A percentile compares a stretch with the other conserved stretches of the same genome.
phyloP scores from a whole-genome alignment of 2,329 filamentous ascomycete genomes.

The Clonostachys sp. region DNA sequence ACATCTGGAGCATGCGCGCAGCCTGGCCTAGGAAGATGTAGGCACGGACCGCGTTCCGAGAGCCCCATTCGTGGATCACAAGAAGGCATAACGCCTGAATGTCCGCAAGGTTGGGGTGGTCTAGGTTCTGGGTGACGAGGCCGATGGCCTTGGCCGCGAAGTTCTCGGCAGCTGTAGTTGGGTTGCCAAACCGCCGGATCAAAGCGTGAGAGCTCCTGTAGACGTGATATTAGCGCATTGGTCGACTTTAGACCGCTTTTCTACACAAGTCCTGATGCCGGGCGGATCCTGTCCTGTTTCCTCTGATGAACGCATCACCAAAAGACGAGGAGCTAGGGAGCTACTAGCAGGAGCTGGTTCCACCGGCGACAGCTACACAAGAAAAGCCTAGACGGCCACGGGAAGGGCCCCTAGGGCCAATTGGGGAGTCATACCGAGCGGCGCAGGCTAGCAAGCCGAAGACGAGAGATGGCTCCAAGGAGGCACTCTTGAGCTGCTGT shows the following conservation, averaged over 20 bases:
- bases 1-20: constrained; percentile 62
- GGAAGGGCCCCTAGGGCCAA: too few relatives aligned
- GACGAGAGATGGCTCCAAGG: constrained; percentile 50
- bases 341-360: too few relatives aligned
- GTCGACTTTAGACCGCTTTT: background rate
- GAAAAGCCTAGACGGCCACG: too few relatives aligned
- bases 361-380: too few relatives aligned
- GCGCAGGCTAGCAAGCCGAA: constrained; percentile 54
- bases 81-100: constrained; percentile 58
- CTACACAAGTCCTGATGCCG: too few relatives aligned
- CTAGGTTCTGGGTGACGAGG: constrained; percentile 52
- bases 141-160: constrained; percentile 54
- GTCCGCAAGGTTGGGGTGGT: constrained; percentile 55
- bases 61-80: constrained; percentile 60
- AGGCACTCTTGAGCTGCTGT: constrained; percentile 53
- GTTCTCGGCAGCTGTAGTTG: constrained; percentile 51
- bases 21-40: constrained; percentile 61
- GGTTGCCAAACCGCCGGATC: constrained; percentile 54
- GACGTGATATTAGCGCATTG: constrained; percentile 6
- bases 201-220: constrained; percentile 49
- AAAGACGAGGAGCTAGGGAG: too few relatives aligned
- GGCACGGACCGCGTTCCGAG: constrained; percentile 55
- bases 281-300: too few relatives aligned
- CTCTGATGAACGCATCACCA: too few relatives aligned
- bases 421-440: constrained; percentile 41